Evolutionary conservation across 2,329 filamentous ascomycete species (phyloP).

Genomic region (Coniochaeta sp.): DNA sequence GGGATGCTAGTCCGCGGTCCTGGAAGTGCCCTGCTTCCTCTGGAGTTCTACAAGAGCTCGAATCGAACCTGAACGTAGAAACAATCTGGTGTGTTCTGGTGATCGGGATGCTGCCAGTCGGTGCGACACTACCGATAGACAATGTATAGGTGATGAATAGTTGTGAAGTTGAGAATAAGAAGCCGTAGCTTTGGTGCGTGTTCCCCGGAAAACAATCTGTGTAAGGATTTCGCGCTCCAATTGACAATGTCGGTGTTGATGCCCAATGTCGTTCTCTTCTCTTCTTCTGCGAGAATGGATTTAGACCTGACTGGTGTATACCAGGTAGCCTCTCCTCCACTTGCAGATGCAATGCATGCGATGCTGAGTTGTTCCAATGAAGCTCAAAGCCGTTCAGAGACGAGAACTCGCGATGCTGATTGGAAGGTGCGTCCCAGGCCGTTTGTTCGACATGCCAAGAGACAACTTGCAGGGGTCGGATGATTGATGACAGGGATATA

Average conservation of each 20-base stretch:
- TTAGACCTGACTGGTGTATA: neutral
- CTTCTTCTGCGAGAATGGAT: neutral
- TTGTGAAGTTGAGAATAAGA: neutral
- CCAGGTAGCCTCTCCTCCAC: neutral
- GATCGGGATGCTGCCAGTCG: neutral
- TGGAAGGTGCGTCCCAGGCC: neutral
- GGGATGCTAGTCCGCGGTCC: neutral
- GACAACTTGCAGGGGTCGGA: neutral
- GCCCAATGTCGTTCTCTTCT: neutral
- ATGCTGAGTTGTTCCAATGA: neutral
- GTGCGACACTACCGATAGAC: neutral
- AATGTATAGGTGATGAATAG: neutral
- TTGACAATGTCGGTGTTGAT: neutral
- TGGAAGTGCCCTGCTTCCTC: neutral
- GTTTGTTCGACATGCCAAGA: neutral
- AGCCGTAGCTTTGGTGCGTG: neutral
- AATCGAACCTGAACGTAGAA: neutral
- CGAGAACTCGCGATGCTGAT: neutral
- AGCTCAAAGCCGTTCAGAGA: neutral
- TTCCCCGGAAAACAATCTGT: neutral
- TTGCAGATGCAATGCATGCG: neutral
- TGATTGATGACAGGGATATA: neutral
- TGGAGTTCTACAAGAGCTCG: neutral
- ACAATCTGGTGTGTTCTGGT: neutral
- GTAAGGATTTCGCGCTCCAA: neutral